Base-by-base conservation (phyloP, 768 basidiomycete species). In the Suillus clintonianus region DNA sequence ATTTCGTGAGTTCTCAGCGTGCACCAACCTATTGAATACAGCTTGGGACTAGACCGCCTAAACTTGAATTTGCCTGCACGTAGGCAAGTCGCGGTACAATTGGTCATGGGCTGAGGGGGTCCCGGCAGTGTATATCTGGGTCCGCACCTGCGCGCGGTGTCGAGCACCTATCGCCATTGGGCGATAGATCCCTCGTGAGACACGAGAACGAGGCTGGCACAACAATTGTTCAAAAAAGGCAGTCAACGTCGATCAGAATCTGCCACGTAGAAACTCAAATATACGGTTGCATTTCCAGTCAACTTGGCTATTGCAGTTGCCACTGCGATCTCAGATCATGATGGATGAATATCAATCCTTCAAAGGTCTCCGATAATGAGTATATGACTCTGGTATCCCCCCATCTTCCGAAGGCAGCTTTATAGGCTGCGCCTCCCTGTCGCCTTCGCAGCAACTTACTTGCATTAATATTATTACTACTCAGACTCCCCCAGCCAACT, bases 381-480 rank as follows among this genome's bases (percentile, higher is more conserved):
- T 64, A 53, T 65, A 65, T 65, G 55, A 51, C 47, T 64, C 66
- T 66, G 68, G 45, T 60, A 69, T 48, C 65, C 68, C 77, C 72
- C 69, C 71, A 74, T 74, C 73, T 62, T 62, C 66, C 53, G 27
- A 27, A 41, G 56, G 54, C 65, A 69, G 65, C 41, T n/a, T n/a
- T 32, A 42, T 48, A 61, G 41, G 27, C 59, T 47, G 37, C n/a
- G 61, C 68, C 64, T 61, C 62, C 65, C 59, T n/a, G 27, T 17
- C 32, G 51, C 62, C 4, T 54, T 60, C 55, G 81, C 84, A 79
- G 79, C 79, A 34, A 80, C 17, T 51, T 51, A 81, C 69, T 83
- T 85, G 84, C 83, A 71, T 68, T 79, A 72, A 59, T 80, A 73
- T 68, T 79, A 73, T 58, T 80, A 73, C 76, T 80, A 73, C 76